Evolutionary conservation across 2,329 filamentous ascomycete species (phyloP).

Genomic region (Lachnellula arida): DNA sequence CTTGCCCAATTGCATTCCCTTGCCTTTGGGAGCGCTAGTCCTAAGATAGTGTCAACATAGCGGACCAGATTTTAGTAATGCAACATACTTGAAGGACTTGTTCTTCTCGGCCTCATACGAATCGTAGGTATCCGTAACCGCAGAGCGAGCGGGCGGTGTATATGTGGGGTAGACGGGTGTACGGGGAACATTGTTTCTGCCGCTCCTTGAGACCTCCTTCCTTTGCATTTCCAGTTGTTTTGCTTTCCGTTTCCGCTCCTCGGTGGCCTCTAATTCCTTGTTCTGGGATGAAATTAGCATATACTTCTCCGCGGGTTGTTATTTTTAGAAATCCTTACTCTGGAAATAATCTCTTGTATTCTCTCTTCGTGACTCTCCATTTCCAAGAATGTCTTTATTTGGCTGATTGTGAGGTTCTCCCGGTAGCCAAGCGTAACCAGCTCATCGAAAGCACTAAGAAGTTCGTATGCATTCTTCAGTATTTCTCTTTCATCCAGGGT

Average conservation of each 20-base stretch:
- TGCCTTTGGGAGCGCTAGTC: slow-evolving; percentile 70
- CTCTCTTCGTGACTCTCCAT: slow-evolving; percentile 99
- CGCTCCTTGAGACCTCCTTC: slow-evolving; percentile 83
- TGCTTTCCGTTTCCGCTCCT: slow-evolving; percentile 96
- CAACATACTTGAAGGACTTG: slow-evolving; percentile 72
- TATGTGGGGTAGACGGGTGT: slow-evolving; percentile 85
- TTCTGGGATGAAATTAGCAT: slow-evolving; percentile 54
- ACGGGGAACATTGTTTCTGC: slow-evolving; percentile 62
- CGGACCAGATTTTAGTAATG: background rate
- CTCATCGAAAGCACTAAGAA: slow-evolving; percentile 95
- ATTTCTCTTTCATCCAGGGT: slow-evolving; percentile 95
- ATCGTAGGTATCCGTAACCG: slow-evolving; percentile 79
- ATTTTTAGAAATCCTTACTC: slow-evolving; percentile 48
- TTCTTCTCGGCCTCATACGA: slow-evolving; percentile 97
- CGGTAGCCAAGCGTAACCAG: slow-evolving; percentile 92
- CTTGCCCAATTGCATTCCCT: slow-evolving; percentile 98
- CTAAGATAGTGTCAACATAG: slow-evolving; percentile 30
- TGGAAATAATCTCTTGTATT: slow-evolving; percentile 95
- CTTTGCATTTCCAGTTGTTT: slow-evolving; percentile 99
- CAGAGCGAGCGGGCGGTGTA: slow-evolving; percentile 70
- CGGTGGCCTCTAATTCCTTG: slow-evolving; percentile 96
- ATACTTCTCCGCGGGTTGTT: background rate
- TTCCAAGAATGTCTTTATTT: slow-evolving; percentile 98
- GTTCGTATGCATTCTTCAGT: slow-evolving; percentile 87
- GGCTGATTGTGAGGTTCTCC: slow-evolving; percentile 91